phyloP scores from a whole-genome alignment of 352 stramenopile species.

The Globisporangium lucens region DNA sequence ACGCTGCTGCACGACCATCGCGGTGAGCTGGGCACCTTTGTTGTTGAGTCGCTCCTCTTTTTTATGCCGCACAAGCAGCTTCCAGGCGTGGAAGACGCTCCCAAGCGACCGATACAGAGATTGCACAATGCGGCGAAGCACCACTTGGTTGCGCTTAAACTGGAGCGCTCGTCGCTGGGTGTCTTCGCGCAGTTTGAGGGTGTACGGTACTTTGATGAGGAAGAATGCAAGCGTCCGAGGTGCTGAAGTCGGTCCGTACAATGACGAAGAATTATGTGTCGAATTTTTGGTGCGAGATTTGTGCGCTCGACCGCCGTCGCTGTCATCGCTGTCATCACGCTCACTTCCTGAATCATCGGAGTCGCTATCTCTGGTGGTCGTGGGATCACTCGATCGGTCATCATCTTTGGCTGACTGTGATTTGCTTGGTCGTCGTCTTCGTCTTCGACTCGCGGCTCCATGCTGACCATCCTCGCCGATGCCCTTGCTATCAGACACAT shows the following conservation, averaged over 20 bases:
- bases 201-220: slow-evolving; percentile 35
- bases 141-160: slow-evolving; percentile 41
- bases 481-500: slow-evolving; percentile 5
- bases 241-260: slow-evolving; percentile 13
- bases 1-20: slow-evolving; percentile 49
- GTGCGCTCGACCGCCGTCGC: neutral
- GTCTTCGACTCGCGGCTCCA: slow-evolving; percentile 1
- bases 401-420: neutral
- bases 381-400: neutral
- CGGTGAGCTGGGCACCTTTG: slow-evolving; percentile 51
- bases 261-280: neutral
- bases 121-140: slow-evolving; percentile 50
- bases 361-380: neutral
- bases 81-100: slow-evolving; percentile 56
- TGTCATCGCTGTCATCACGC: neutral
- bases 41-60: slow-evolving; percentile 40
- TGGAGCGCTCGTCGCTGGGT: slow-evolving; percentile 23
- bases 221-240: slow-evolving; percentile 46
- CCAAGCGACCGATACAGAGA: slow-evolving; percentile 48
- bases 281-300: neutral
- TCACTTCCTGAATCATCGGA: slow-evolving; percentile 1
- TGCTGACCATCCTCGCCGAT: slow-evolving; percentile 7
- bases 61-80: slow-evolving; percentile 28
- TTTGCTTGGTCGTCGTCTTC: slow-evolving; percentile 1
- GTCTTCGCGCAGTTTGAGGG: slow-evolving; percentile 42